Conservation (phyloP, 371 early-diverging fungal species). For the Apophysomyces trapeziformis region DNA sequence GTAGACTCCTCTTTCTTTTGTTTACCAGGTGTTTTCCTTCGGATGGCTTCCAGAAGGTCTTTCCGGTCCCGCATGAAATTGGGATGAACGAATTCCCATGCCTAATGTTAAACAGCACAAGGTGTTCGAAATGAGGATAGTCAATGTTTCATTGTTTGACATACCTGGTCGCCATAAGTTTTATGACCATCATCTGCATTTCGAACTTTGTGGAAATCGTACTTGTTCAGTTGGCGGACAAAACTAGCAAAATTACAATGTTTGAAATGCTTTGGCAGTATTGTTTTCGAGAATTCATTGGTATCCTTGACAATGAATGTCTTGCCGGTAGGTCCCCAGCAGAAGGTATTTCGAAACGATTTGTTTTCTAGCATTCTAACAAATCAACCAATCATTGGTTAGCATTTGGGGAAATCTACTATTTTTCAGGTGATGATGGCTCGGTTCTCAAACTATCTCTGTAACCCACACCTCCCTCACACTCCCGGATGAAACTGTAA, state of each 20-base stretch:
- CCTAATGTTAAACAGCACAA: slow-evolving; percentile 31
- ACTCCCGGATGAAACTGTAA: slow-evolving; percentile 3
- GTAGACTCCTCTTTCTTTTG: slow-evolving; percentile 33
- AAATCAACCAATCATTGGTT: not conserved
- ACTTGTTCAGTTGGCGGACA: slow-evolving; percentile 96
- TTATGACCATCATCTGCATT: slow-evolving; percentile 58
- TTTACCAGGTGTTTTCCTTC: slow-evolving; percentile 56
- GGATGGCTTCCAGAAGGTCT: slow-evolving; percentile 67
- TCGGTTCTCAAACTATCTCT: slow-evolving; percentile 7
- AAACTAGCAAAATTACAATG: slow-evolving; percentile 94
- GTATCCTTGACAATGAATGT: slow-evolving; percentile 87
- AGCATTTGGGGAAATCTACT: not conserved
- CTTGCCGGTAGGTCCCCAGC: slow-evolving; percentile 81
- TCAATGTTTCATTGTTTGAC: not conserved
- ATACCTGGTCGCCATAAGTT: slow-evolving; percentile 69
- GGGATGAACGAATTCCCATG: slow-evolving; percentile 84
- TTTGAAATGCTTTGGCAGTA: slow-evolving; percentile 88
- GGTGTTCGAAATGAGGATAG: not conserved
- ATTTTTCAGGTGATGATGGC: slow-evolving; percentile 13
- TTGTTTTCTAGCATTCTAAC: slow-evolving; percentile 72
- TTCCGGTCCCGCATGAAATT: slow-evolving; percentile 68
- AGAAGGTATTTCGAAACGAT: slow-evolving; percentile 59
- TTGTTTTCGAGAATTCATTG: slow-evolving; percentile 69
- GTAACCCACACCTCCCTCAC: not conserved
- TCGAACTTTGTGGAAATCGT: slow-evolving; percentile 91